Conservation (phyloP, 2,329 filamentous ascomycete species). For the Diaporthe batatas region DNA sequence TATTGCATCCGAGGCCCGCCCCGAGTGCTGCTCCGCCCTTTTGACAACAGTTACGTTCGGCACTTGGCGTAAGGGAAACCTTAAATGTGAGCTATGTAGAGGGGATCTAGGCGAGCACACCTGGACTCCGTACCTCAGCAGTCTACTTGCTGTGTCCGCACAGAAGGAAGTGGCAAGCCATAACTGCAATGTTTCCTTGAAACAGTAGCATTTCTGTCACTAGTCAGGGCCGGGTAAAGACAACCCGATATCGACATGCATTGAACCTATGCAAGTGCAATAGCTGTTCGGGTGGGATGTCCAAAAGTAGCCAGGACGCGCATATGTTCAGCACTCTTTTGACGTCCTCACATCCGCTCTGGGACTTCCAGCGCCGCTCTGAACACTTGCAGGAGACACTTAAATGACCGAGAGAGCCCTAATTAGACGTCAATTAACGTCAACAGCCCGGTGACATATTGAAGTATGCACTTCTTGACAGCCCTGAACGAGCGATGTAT, state of each 20-base stretch:
- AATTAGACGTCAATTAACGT: conserved; percentile 7
- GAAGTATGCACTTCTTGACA: conserved; percentile 11
- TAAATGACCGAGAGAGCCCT: conserved; percentile 9
- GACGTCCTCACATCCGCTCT: conserved; percentile 9
- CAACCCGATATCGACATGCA: conserved; percentile 21
- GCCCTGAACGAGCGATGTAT: conserved; percentile 7
- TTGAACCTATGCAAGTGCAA: conserved; percentile 9
- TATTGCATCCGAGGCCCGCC: background rate
- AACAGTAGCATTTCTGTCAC: conserved; percentile 9
- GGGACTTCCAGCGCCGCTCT: conserved; percentile 1
- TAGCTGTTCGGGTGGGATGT: conserved; percentile 6
- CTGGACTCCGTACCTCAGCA: background rate
- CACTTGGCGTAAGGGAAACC: background rate
- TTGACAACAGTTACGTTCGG: background rate
- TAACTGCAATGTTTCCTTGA: background rate
- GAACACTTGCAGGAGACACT: conserved; percentile 12
- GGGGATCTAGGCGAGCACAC: background rate
- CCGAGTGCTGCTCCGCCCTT: background rate
- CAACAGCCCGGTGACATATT: conserved; percentile 9
- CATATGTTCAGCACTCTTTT: background rate
- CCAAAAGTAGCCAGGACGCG: conserved; percentile 10
- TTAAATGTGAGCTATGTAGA: background rate
- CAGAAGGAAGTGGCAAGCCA: background rate
- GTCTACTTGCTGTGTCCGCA: background rate
- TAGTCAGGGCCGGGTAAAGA: conserved; percentile 27